A percentile compares a stretch with the other conserved stretches of the same genome.
These are phyloP conservation scores for Claviceps maximensis DNA, from an alignment of 2,329 filamentous ascomycete species.

Conservation along the genomic window DNA sequence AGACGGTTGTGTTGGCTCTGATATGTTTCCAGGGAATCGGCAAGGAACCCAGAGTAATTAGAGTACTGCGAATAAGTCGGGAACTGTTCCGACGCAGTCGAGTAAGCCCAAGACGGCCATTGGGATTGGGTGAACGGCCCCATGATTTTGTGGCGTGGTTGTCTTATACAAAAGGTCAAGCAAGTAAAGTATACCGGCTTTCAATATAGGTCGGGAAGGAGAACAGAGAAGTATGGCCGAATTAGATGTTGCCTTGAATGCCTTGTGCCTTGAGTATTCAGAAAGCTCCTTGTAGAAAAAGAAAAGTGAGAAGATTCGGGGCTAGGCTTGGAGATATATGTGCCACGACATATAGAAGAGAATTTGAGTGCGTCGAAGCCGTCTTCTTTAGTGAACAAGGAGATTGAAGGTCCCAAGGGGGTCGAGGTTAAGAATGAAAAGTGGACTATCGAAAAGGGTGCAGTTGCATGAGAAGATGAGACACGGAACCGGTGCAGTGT, in stretches of 20 bases:
- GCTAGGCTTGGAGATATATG: not conserved
- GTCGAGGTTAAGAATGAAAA: constrained; percentile 11
- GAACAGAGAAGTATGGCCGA: not conserved
- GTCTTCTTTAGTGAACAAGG: constrained; percentile 6
- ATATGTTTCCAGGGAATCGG: constrained; percentile 26
- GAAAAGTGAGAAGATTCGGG: not conserved
- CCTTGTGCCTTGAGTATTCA: not conserved
- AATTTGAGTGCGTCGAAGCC: constrained; percentile 3
- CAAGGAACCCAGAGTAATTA: constrained; percentile 23
- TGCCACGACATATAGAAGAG: not conserved
- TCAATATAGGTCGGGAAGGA: not conserved
- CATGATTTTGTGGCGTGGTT: constrained; percentile 12
- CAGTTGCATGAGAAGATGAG: constrained; percentile 22
- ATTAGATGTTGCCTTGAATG: not conserved
- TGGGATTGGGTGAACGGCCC: constrained; percentile 21
- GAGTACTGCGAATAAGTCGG: constrained; percentile 19
- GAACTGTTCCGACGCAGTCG: constrained; percentile 16
- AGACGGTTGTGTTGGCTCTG: constrained; percentile 23
- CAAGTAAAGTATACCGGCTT: not conserved
- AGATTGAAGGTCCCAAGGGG: constrained; percentile 1
- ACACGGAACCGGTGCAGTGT: constrained; percentile 18
- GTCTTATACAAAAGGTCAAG: not conserved
- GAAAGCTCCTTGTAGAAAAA: not conserved
- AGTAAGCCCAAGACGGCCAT: constrained; percentile 24
- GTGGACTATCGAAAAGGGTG: constrained; percentile 18